Evolutionary conservation across 2,329 filamentous ascomycete species (phyloP), one percentile per base, ranked within the genome.

Genomic region (Huntiella omanensis): DNA sequence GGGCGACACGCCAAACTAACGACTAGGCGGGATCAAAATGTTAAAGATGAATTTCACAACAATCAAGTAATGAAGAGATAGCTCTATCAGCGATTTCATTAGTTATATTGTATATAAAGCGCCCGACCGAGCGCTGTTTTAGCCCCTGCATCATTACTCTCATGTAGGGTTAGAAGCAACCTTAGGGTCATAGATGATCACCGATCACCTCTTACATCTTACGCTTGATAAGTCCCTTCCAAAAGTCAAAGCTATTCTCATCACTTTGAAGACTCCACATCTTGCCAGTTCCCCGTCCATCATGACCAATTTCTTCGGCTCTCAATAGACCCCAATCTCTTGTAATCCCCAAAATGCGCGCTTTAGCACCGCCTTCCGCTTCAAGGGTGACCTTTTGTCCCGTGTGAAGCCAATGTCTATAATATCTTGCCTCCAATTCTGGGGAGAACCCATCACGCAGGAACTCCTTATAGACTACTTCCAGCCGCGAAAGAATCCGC

Each of bases 161-260:
- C 1, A 28, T 10, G 8, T 28, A 28, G 22, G 22, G 22, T 28
- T 28, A 28, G 3, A 7, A 3, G 22, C 8, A 1, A 10, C 8
- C 3, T 28, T 28, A 28, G 22, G 22, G 22, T 28, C 17, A 19
- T 0, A 5, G 4, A 19, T 5, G 17, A 19, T 19, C 1, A 5
- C 17, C 3, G 17, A 19, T 19, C 1, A 5, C 17, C 17, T 19
- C 17, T 19, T 58, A 86, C 2, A 77, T 61, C 67, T 93, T 96
- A 56, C 80, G 73, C 65, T 76, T 84, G 15, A 98, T 66, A 55
- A 98, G 58, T 0, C 91, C 91, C 57, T 75, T 83, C 64, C 94
- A 93, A 60, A 94, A 98, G 62, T 98, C 91, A 65, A 98, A 98
- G 60, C 87, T 95, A 57, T 98, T 98, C 59, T 87, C 85, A 60